Conservation (phyloP, 1,284 basidiomycete species). For the Puccinia coronata region DNA sequence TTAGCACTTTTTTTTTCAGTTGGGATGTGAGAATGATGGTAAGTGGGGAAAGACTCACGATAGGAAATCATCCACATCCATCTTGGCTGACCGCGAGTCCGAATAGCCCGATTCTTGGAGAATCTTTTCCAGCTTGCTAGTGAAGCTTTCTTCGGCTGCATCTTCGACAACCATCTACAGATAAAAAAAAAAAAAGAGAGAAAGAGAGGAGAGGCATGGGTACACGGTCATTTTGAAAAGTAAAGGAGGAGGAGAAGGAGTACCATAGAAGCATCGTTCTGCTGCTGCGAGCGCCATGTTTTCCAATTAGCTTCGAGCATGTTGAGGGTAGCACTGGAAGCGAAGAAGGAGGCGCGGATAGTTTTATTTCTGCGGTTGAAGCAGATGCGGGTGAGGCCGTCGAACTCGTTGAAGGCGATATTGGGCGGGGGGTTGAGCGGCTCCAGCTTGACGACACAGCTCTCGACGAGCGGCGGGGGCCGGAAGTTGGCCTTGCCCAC, state of each 20-base stretch:
- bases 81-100: slow-evolving; percentile 75
- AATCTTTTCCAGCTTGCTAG: slow-evolving; percentile 70
- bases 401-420: slow-evolving; percentile 94
- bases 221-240: background rate
- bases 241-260: background rate
- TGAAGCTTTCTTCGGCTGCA: slow-evolving; percentile 25
- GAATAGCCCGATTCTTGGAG: slow-evolving; percentile 69
- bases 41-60: slow-evolving; percentile 53
- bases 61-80: slow-evolving; percentile 81
- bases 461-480: slow-evolving; percentile 93
- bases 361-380: slow-evolving; percentile 91
- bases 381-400: slow-evolving; percentile 85
- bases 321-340: slow-evolving; percentile 88
- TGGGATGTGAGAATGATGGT: background rate
- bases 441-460: slow-evolving; percentile 83
- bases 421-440: slow-evolving; percentile 94
- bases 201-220: background rate
- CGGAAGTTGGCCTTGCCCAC: slow-evolving; percentile 95
- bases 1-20: too few species aligned
- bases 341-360: slow-evolving; percentile 74
- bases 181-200: background rate
- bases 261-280: slow-evolving; percentile 58
- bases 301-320: slow-evolving; percentile 92
- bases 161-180: background rate
- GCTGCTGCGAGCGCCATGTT: slow-evolving; percentile 86